Evolutionary conservation across 2,329 filamentous ascomycete genomes (phyloP), one percentile per base, ranked within the genome.

Genomic region (Westerdykella aurantiaca): DNA sequence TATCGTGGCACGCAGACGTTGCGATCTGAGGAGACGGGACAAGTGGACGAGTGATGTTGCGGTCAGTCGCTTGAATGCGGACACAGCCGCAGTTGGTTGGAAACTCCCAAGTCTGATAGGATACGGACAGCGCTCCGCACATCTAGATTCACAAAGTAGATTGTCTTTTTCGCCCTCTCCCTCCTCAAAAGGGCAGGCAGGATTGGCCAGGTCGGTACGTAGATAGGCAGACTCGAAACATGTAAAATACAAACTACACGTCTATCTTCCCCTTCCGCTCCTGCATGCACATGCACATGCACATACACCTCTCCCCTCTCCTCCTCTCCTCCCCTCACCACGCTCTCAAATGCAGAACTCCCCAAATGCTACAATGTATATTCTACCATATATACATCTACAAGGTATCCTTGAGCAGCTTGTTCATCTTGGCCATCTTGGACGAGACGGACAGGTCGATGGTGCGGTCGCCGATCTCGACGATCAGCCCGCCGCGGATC

Each of bases 361-460:
- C 34, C 10, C 34, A 16, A 34, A 31, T 16, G 14, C 44, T 34
- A 41, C 29, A 39, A 21, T 21, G 9, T 29, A 12, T 29, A 9
- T 29, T 9, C 7, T 3, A 3, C 25, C 10, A 29, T 29, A 29
- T 7, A 35, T 53, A 65, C 69, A 72, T 89, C 87, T 95, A 98
- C 86, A 98, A 79, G 72, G 85, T 80, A 75, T 98, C 93, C 61
- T 81, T 90, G 69, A 98, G 86, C 70, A 95, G 84, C 85, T 97
- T 98, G 88, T 98, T 98, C 82, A 98, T 88, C 83, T 89, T 95
- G 71, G 87, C 81, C 73, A 98, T 85, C 81, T 91, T 94, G 70
- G 86, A 79, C 39, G 91, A 91, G 66, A 98, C 90, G 73, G 86
- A 93, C 60, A 96, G 85, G 75, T 98, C 93, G 68, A 98, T 95